Conservation (phyloP, 2,329 filamentous ascomycete genomes). For the Neofusicoccum umdonicola region DNA sequence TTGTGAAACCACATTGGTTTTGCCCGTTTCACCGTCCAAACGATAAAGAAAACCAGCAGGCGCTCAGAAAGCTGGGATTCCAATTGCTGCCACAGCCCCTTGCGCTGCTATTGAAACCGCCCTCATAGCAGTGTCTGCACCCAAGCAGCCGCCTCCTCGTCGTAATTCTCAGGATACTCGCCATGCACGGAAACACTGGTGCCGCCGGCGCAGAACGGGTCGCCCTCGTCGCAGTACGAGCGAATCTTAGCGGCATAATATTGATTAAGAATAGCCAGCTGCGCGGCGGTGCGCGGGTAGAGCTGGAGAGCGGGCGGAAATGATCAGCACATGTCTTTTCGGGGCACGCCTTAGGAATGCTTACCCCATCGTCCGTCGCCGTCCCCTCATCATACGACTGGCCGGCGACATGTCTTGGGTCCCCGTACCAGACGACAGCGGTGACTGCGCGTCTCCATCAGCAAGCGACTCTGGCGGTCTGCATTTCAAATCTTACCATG, state of each 20-base stretch:
- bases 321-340: neutral
- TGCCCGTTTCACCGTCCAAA: slow-evolving; percentile 10
- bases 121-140: slow-evolving; percentile 8
- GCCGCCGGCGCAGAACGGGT: slow-evolving; percentile 8
- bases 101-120: slow-evolving; percentile 4
- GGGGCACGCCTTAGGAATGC: slow-evolving; percentile 1
- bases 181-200: slow-evolving; percentile 8
- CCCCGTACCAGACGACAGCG: slow-evolving; percentile 10
- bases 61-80: neutral
- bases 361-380: neutral
- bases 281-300: slow-evolving; percentile 12
- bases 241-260: slow-evolving; percentile 7
- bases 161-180: slow-evolving; percentile 2
- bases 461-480: slow-evolving; percentile 7
- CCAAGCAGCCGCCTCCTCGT: slow-evolving; percentile 13
- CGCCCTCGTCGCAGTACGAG: slow-evolving; percentile 9
- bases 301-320: neutral
- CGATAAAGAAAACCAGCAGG: neutral
- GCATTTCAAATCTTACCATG: slow-evolving; percentile 15
- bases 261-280: neutral
- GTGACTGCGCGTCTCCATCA: slow-evolving; percentile 3
- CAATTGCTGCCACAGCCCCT: neutral
- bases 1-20: slow-evolving; percentile 10
- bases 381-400: slow-evolving; percentile 7
- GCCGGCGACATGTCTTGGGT: slow-evolving; percentile 3